phyloP scores from a whole-genome alignment of 306 rosid genomes.

The Coriaria nepalensis region DNA sequence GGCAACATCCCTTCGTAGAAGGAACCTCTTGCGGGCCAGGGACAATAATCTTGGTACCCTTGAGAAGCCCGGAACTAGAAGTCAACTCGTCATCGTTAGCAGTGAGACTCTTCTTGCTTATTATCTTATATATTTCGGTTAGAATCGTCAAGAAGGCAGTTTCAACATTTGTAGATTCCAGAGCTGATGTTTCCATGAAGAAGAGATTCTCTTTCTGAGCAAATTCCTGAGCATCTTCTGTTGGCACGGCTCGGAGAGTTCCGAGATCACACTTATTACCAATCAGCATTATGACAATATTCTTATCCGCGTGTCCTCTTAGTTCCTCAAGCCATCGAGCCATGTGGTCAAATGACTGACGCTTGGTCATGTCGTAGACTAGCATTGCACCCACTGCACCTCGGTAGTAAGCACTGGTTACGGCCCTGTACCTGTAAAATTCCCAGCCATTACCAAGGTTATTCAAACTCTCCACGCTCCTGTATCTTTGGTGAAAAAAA shows the following conservation, averaged over 20 bases:
- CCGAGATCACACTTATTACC: conserved; percentile 82
- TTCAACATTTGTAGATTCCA: conserved; percentile 79
- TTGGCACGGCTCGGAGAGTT: conserved; percentile 75
- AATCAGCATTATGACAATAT: conserved; percentile 64
- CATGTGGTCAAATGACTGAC: conserved; percentile 88
- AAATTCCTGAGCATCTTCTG: conserved; percentile 81
- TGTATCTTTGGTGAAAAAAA: no score
- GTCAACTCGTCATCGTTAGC: conserved; percentile 23
- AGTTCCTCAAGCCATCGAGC: conserved; percentile 79
- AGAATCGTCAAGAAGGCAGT: conserved; percentile 65
- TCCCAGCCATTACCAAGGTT: background rate
- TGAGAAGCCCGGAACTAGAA: conserved; percentile 36
- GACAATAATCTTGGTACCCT: conserved; percentile 55
- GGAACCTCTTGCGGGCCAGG: conserved; percentile 29
- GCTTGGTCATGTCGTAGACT: conserved; percentile 78
- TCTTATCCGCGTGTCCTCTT: conserved; percentile 70
- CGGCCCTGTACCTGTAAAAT: conserved; percentile 69
- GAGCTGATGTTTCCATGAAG: conserved; percentile 93
- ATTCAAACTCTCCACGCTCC: no score
- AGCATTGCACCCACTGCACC: conserved; percentile 95
- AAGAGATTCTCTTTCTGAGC: conserved; percentile 87
- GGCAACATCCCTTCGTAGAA: conserved; percentile 51
- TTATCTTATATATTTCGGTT: conserved; percentile 54
- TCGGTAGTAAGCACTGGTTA: conserved; percentile 83
- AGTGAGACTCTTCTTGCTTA: conserved; percentile 53